Conservation (phyloP, 192 early-diverging fungal genomes). For the Geranomyces variabilis region DNA sequence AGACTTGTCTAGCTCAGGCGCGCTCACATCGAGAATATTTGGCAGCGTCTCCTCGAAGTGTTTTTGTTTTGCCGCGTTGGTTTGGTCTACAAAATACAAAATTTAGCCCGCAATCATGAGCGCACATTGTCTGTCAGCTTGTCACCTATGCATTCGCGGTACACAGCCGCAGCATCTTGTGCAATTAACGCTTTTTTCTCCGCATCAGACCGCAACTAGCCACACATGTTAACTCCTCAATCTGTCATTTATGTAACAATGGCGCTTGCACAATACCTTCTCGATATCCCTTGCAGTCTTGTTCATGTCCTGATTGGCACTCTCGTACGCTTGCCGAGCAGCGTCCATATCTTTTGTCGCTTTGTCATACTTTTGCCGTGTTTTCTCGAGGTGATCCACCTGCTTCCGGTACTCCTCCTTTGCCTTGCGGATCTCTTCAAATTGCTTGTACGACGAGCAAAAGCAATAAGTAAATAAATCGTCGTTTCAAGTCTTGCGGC, state of each 20-base stretch:
- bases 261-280: constrained; percentile 11
- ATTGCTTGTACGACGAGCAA: constrained; percentile 29
- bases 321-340: constrained; percentile 33
- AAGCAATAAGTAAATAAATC: background rate
- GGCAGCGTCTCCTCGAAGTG: constrained; percentile 42
- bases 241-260: too few relatives aligned
- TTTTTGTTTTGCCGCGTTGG: constrained; percentile 44
- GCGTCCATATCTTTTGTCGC: constrained; percentile 46
- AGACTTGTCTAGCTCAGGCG: background rate
- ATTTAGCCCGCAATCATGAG: background rate
- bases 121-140: too few relatives aligned
- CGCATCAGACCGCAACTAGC: constrained; percentile 38
- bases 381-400: constrained; percentile 42
- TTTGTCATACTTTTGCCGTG: constrained; percentile 42
- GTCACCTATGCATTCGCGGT: constrained; percentile 47
- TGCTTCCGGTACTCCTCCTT: constrained; percentile 34
- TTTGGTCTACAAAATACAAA: constrained; percentile 31
- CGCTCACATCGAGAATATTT: constrained; percentile 39
- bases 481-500: too few relatives aligned
- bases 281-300: constrained; percentile 44
- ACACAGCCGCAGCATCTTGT: constrained; percentile 36
- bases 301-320: constrained; percentile 40
- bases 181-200: constrained; percentile 49
- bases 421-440: constrained; percentile 44
- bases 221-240: too few relatives aligned